These are phyloP conservation scores for Paratinospora sagittata DNA, from an alignment of 164 flowering plant species.

Conservation along the genomic window DNA sequence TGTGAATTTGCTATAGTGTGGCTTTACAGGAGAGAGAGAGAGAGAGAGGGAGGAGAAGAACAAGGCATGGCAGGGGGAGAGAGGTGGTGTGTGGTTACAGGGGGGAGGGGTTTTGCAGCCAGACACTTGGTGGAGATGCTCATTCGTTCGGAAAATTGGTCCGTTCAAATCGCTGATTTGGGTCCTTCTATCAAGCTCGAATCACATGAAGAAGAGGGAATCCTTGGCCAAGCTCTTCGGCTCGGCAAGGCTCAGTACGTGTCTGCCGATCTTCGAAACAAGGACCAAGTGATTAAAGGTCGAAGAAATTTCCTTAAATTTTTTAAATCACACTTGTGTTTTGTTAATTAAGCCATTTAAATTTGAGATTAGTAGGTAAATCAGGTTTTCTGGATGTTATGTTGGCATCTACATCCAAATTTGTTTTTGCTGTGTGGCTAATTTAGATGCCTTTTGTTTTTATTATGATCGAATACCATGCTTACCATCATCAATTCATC, in stretches of 20 bases:
- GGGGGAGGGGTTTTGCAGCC: constrained; percentile 94
- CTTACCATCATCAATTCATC: too few species aligned
- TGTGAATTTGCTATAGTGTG: not conserved
- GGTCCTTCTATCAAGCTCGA: constrained; percentile 57
- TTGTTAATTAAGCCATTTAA: not conserved
- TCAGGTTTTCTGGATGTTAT: not conserved
- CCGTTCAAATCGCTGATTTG: constrained; percentile 71
- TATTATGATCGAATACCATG: too few species aligned
- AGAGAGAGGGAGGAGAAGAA: not conserved
- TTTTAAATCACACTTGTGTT: not conserved
- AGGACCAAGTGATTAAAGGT: constrained; percentile 72
- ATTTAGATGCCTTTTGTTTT: too few species aligned
- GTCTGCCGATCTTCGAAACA: constrained; percentile 73
- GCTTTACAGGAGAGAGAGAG: not conserved
- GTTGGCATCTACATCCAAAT: not conserved
- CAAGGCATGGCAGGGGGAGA: constrained; percentile 33
- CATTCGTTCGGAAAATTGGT: constrained; percentile 42
- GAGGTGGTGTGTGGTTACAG: constrained; percentile 84
- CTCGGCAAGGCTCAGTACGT: constrained; percentile 67
- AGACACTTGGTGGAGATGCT: constrained; percentile 91
- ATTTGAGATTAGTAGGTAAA: not conserved
- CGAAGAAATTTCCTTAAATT: not conserved
- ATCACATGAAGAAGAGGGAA: constrained; percentile 52
- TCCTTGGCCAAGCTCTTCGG: constrained; percentile 60
- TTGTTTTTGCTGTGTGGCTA: too few species aligned